A percentile compares a stretch with the other conserved stretches of the same genome.
These are phyloP conservation scores for Trichophyton equinum DNA, from an alignment of 2,329 filamentous ascomycete species.

Conservation along the genomic window DNA sequence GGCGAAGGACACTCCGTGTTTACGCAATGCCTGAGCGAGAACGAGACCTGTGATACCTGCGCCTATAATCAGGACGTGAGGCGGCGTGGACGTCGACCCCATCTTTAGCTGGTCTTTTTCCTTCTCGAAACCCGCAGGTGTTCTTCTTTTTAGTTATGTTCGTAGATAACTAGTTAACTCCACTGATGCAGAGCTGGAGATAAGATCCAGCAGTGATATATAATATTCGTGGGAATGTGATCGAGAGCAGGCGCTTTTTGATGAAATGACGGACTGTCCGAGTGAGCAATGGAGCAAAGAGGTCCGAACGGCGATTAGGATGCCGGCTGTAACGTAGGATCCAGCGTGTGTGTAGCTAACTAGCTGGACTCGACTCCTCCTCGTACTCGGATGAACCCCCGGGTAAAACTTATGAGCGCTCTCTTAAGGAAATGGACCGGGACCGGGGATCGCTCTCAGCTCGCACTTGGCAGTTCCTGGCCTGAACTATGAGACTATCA, in stretches of 20 bases:
- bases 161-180: neutral
- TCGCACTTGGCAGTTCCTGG: neutral
- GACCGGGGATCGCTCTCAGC: neutral
- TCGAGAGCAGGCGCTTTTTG: neutral
- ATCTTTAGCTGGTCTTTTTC: neutral
- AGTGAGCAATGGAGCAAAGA: too few relatives aligned
- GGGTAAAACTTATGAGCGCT: neutral
- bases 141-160: neutral
- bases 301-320: neutral
- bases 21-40: slow-evolving; percentile 28
- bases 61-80: slow-evolving; percentile 29
- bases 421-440: neutral
- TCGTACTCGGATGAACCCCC: neutral
- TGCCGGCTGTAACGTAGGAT: neutral
- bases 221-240: neutral
- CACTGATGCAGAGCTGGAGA: too few relatives aligned
- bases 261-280: neutral
- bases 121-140: neutral
- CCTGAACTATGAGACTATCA: neutral
- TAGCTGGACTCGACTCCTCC: neutral
- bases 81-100: slow-evolving; percentile 15
- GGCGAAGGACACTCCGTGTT: slow-evolving; percentile 5
- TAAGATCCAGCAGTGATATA: neutral
- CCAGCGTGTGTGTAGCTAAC: neutral
- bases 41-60: slow-evolving; percentile 28